phyloP scores from a whole-genome alignment of 2,329 filamentous ascomycete species.

The Purpureocillium takamizusanense region DNA sequence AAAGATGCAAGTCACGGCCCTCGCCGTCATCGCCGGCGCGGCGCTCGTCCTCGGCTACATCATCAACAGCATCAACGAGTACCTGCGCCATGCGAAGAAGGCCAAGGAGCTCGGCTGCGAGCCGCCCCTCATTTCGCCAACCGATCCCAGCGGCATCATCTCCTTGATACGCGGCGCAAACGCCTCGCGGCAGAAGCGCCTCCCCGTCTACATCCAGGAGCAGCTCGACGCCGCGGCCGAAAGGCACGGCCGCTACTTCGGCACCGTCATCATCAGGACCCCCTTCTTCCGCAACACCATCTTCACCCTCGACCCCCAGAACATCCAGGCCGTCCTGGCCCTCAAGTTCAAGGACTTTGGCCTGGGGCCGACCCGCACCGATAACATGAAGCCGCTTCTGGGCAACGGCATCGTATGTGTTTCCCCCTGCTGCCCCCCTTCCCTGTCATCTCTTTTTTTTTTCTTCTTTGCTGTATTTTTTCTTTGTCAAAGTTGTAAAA shows the following conservation, averaged over 20 bases:
- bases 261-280: constrained; percentile 8
- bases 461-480: too few species aligned
- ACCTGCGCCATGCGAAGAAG: constrained; percentile 3
- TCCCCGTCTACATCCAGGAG: constrained; percentile 8
- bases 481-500: too few species aligned
- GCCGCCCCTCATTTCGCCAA: constrained; percentile 3
- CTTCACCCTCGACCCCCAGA: constrained; percentile 15
- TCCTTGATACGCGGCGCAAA: constrained; percentile 4
- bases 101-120: constrained; percentile 12
- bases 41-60: constrained; percentile 6
- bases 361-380: constrained; percentile 13
- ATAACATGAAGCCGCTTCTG: constrained; percentile 26
- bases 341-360: constrained; percentile 17
- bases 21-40: constrained; percentile 1
- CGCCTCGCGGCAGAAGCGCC: constrained; percentile 8
- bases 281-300: constrained; percentile 11
- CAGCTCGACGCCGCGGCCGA: constrained; percentile 2
- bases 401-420: constrained; percentile 28
- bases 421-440: not conserved
- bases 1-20: constrained; percentile 1
- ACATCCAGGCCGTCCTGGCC: constrained; percentile 18
- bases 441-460: not conserved
- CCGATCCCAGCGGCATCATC: constrained; percentile 10
- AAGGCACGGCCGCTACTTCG: constrained; percentile 8
- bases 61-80: constrained; percentile 4